phyloP scores from a whole-genome alignment of 1,284 basidiomycete species.

The Cryptococcus sp. region DNA sequence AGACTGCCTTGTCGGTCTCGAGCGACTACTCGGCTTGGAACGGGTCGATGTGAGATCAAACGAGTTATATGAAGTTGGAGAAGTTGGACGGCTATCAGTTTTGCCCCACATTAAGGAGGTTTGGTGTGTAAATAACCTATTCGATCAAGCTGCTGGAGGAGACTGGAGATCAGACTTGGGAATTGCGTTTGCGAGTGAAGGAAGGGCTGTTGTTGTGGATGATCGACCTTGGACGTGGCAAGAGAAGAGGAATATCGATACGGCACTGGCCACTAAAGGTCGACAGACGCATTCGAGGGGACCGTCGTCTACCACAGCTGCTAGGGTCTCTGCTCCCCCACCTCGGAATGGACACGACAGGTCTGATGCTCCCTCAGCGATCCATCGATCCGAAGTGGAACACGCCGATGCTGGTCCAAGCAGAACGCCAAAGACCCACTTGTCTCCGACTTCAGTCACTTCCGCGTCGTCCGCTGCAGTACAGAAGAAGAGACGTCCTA shows the following conservation, averaged over 20 bases:
- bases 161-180: conserved; percentile 73
- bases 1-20: conserved; percentile 87
- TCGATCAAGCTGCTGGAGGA: conserved; percentile 58
- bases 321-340: neutral
- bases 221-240: conserved; percentile 68
- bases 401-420: neutral
- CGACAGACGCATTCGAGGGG: neutral
- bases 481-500: conserved; percentile 14
- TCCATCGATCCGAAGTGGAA: too few relatives aligned
- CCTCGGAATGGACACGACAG: neutral
- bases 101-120: conserved; percentile 72
- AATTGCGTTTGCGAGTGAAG: conserved; percentile 75
- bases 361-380: too few relatives aligned
- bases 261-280: conserved; percentile 14
- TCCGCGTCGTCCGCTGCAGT: conserved; percentile 7
- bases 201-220: conserved; percentile 67
- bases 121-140: conserved; percentile 75
- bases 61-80: conserved; percentile 71
- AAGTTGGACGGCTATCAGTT: conserved; percentile 76
- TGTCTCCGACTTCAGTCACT: neutral
- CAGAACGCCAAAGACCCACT: neutral
- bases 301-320: neutral
- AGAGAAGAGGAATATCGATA: conserved; percentile 60
- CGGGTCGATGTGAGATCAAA: conserved; percentile 84
- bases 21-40: conserved; percentile 75